These are phyloP conservation scores for Acacia confusa DNA, from an alignment of 306 rosid species.

Conservation along the genomic window DNA sequence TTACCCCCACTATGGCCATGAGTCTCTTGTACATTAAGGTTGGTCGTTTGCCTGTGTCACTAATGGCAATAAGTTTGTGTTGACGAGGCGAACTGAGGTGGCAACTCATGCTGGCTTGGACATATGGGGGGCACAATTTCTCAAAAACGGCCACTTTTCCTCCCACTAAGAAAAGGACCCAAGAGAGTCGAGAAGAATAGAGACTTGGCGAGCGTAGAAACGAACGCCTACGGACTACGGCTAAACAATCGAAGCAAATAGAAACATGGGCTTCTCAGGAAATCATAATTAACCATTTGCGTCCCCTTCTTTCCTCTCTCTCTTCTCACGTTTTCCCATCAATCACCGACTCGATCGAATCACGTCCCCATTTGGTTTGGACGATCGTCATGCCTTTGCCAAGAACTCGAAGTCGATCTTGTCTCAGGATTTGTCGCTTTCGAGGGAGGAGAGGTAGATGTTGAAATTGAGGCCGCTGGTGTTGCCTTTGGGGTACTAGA, in stretches of 20 bases:
- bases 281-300: conserved; percentile 30
- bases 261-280: conserved; percentile 54
- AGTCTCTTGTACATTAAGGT: too few relatives aligned
- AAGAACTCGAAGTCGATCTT: conserved; percentile 73
- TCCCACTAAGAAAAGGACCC: too few relatives aligned
- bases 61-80: too few relatives aligned
- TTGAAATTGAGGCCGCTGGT: conserved; percentile 68
- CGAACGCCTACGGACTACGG: too few relatives aligned
- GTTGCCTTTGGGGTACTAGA: conserved; percentile 50
- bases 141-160: too few relatives aligned
- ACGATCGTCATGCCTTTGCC: conserved; percentile 50
- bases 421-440: conserved; percentile 64
- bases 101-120: too few relatives aligned
- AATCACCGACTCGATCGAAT: conserved; percentile 50
- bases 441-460: conserved; percentile 61
- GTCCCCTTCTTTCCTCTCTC: conserved; percentile 40
- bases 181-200: too few relatives aligned
- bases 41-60: too few relatives aligned
- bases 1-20: too few relatives aligned
- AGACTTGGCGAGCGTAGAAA: too few relatives aligned
- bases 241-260: conserved; percentile 48
- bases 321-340: conserved; percentile 57
- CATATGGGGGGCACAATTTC: too few relatives aligned
- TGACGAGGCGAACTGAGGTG: too few relatives aligned
- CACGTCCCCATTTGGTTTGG: conserved; percentile 52